A percentile compares a stretch with the other conserved stretches of the same genome.
Conservation (phyloP, 441 rosid species). For the Biscutella laevigata region DNA sequence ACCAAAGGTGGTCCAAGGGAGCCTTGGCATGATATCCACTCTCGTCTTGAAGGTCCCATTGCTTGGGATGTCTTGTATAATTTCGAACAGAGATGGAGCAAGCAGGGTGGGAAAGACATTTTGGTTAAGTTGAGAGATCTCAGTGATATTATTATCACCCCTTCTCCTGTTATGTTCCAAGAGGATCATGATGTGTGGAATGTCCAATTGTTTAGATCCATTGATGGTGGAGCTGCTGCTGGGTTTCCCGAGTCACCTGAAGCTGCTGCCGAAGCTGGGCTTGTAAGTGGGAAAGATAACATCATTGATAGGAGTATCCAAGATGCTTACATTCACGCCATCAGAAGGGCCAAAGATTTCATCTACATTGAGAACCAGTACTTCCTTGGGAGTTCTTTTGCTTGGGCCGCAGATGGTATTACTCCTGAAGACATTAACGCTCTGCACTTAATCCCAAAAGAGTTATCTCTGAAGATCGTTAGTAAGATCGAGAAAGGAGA, state of each 20-base stretch:
- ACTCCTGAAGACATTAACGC: conserved; percentile 83
- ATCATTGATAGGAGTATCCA: conserved; percentile 94
- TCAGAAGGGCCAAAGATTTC: conserved; percentile 84
- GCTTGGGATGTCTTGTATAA: conserved; percentile 96
- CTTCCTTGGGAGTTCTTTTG: conserved; percentile 89
- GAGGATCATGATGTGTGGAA: conserved; percentile 85
- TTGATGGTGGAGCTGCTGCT: conserved; percentile 96
- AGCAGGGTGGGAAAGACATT: conserved; percentile 87
- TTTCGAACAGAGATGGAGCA: conserved; percentile 93
- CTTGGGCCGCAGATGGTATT: conserved; percentile 71
- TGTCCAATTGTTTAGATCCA: conserved; percentile 88
- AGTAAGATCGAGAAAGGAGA: conserved; percentile 89
- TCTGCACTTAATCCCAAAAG: conserved; percentile 84
- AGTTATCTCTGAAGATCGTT: conserved; percentile 84
- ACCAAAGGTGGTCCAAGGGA: conserved; percentile 98
- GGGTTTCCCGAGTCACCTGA: conserved; percentile 95
- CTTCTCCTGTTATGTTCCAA: conserved; percentile 77
- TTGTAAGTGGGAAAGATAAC: conserved; percentile 92
- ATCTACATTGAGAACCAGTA: conserved; percentile 91
- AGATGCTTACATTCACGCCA: conserved; percentile 87
- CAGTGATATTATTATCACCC: conserved; percentile 63
- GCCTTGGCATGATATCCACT: conserved; percentile 99
- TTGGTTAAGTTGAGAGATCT: conserved; percentile 73
- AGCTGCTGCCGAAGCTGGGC: conserved; percentile 89
- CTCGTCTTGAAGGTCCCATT: conserved; percentile 89